Conservation (phyloP, 2,329 filamentous ascomycete species). For the Moelleriella libera region DNA sequence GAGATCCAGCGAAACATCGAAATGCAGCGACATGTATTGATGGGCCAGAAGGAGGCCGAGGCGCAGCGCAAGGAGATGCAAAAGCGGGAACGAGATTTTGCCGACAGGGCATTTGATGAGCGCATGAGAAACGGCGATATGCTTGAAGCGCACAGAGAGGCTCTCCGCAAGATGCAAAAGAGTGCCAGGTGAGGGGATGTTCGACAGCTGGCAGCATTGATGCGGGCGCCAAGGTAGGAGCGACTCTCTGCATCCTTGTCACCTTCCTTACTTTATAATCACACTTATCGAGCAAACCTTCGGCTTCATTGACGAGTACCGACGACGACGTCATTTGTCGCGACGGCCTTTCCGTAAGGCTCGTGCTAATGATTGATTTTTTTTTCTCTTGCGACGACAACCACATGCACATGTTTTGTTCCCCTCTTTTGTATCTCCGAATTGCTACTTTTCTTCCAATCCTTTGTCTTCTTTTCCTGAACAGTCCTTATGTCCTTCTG, state of each 20-base stretch:
- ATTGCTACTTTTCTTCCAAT: background rate
- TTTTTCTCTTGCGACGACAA: background rate
- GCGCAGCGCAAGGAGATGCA: slow-evolving; percentile 45
- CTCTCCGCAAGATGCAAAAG: slow-evolving; percentile 64
- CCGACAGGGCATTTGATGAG: slow-evolving; percentile 53
- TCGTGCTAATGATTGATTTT: background rate
- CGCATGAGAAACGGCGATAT: slow-evolving; percentile 65
- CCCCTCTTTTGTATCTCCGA: background rate
- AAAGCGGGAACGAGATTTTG: slow-evolving; percentile 39
- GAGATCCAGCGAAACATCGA: slow-evolving; percentile 36
- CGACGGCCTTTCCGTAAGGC: background rate
- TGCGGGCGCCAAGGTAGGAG: background rate
- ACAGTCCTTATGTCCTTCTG: background rate
- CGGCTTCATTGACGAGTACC: background rate
- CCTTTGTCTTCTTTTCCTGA: background rate
- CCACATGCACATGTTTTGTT: background rate
- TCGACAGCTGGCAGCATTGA: background rate
- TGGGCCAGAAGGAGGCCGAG: slow-evolving; percentile 49
- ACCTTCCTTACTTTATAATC: too few species aligned
- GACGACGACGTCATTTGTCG: background rate
- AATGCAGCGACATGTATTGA: slow-evolving; percentile 37
- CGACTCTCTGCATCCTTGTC: background rate
- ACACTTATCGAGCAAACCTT: too few species aligned
- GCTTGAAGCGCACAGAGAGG: slow-evolving; percentile 63
- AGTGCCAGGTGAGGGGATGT: background rate